Conservation (phyloP, 768 basidiomycete species). For the Termitomyces eurrhizus region DNA sequence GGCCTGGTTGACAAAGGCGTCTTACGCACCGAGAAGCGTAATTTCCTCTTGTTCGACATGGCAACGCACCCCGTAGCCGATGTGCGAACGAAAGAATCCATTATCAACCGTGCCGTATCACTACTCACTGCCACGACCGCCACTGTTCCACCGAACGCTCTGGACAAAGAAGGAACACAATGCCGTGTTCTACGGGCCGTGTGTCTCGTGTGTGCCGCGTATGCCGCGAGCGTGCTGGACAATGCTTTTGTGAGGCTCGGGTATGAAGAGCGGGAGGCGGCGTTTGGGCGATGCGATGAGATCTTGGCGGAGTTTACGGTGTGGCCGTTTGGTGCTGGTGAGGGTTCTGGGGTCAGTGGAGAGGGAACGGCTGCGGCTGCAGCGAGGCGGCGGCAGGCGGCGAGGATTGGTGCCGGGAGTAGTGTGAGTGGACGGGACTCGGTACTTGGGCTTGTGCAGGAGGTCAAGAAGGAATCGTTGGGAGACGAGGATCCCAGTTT, state of each 20-base stretch:
- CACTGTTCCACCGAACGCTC: constrained; percentile 69
- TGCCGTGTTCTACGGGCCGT: constrained; percentile 80
- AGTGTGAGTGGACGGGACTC: constrained; percentile 54
- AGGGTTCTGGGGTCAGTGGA: constrained; percentile 14
- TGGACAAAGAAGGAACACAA: constrained; percentile 75
- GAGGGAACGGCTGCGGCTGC: constrained; percentile 25
- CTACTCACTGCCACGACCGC: constrained; percentile 83
- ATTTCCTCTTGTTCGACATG: constrained; percentile 99
- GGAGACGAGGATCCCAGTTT: constrained; percentile 79
- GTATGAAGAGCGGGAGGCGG: constrained; percentile 92
- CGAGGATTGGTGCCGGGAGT: constrained; percentile 43
- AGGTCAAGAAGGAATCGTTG: constrained; percentile 67
- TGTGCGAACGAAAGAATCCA: constrained; percentile 81
- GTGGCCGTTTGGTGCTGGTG: constrained; percentile 75
- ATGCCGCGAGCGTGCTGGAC: constrained; percentile 93
- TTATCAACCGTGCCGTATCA: constrained; percentile 70
- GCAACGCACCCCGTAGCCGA: constrained; percentile 98
- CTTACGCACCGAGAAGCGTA: constrained; percentile 97
- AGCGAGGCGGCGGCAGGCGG: constrained; percentile 31
- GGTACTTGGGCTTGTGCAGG: constrained; percentile 69
- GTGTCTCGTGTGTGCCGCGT: constrained; percentile 85
- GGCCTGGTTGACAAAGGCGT: constrained; percentile 98
- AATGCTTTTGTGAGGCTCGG: constrained; percentile 86
- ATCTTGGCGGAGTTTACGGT: constrained; percentile 85
- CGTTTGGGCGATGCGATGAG: constrained; percentile 92